Conservation (phyloP, 306 rosid species). For the Myrica gale region DNA sequence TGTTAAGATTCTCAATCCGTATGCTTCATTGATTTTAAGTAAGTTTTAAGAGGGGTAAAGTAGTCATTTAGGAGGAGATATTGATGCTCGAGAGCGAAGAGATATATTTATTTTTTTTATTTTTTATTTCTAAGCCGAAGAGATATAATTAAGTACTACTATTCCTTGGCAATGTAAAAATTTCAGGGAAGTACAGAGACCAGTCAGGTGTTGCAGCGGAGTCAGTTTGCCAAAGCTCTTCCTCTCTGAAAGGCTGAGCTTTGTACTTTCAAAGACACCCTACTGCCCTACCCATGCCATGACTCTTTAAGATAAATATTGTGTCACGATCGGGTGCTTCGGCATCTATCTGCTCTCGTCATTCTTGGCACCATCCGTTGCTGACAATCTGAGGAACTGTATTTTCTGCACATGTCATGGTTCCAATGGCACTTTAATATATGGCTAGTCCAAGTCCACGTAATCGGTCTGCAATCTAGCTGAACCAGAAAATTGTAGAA, state of each 20-base stretch:
- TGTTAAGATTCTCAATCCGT: background rate
- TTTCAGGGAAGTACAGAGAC: slow-evolving; percentile 22
- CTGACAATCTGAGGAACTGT: background rate
- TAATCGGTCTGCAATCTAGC: background rate
- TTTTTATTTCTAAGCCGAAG: too few species aligned
- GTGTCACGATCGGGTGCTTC: slow-evolving; percentile 12
- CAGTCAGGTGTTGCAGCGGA: slow-evolving; percentile 25
- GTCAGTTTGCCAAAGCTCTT: slow-evolving; percentile 22
- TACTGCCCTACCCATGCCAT: background rate
- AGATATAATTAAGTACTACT: background rate
- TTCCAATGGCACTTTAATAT: background rate
- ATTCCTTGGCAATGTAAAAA: slow-evolving; percentile 1
- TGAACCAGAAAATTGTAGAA: too few species aligned
- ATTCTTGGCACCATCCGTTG: background rate
- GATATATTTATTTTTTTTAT: too few species aligned
- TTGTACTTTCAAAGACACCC: slow-evolving; percentile 22
- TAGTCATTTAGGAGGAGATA: background rate
- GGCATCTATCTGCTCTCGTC: background rate
- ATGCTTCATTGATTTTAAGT: background rate
- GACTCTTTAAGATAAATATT: slow-evolving; percentile 3
- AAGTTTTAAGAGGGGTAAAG: background rate
- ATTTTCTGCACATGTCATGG: background rate
- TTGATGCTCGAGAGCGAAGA: background rate
- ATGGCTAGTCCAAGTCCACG: background rate
- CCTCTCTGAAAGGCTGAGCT: slow-evolving; percentile 33